These are phyloP conservation scores for Annona cherimola DNA, from an alignment of 164 flowering plant species.

Conservation along the genomic window DNA sequence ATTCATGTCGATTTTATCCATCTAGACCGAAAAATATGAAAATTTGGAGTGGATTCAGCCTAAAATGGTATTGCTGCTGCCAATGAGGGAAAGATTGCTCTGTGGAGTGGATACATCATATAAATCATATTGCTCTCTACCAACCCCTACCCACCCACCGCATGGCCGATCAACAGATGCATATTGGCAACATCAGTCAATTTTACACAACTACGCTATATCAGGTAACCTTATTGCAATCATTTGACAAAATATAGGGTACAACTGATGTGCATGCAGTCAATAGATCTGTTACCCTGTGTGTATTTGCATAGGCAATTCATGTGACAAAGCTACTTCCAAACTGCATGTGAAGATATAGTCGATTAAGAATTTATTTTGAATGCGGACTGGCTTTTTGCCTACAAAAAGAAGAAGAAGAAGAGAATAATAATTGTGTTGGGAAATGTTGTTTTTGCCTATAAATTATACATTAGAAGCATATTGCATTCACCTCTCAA, in stretches of 20 bases:
- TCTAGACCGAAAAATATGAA: no score
- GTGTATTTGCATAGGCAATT: constrained; percentile 90
- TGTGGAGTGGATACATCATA: no score
- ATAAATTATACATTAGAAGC: not conserved
- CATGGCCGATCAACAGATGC: no score
- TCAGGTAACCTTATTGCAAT: no score
- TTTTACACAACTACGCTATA: no score
- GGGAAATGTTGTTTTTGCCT: not conserved
- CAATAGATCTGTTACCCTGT: constrained; percentile 56
- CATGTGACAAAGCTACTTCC: constrained; percentile 61
- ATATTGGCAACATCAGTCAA: no score
- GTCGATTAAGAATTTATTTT: constrained; percentile 76
- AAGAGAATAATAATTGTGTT: constrained; percentile 4
- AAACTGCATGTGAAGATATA: constrained; percentile 60
- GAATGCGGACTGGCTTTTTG: constrained; percentile 66
- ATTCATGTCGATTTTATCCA: no score
- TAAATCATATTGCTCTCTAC: no score
- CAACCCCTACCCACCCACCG: no score
- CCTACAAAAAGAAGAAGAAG: constrained; percentile 35
- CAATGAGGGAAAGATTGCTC: no score
- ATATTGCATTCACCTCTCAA: constrained; percentile 41
- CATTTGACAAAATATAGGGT: not conserved
- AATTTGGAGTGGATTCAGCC: no score
- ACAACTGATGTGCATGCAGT: constrained; percentile 3
- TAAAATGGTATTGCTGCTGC: no score